These are phyloP conservation scores for Exophiala spinifera DNA, from an alignment of 2,329 filamentous ascomycete species.

Conservation along the genomic window DNA sequence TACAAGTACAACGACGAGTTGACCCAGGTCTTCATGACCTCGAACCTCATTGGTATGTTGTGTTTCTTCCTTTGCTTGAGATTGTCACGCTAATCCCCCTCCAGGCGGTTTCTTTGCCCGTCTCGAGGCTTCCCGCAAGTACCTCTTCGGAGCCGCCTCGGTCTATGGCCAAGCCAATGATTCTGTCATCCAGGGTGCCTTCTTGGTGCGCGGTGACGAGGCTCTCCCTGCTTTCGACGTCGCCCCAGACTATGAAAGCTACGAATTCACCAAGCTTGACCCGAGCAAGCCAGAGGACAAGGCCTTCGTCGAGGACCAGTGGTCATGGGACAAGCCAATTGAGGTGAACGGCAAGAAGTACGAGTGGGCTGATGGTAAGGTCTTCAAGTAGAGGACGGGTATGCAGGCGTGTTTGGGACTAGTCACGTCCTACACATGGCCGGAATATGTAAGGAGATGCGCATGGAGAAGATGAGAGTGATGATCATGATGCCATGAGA, in stretches of 20 bases:
- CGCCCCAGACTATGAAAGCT: slow-evolving; percentile 95
- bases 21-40: slow-evolving; percentile 96
- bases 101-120: slow-evolving; percentile 88
- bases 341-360: slow-evolving; percentile 82
- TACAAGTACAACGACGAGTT: slow-evolving; percentile 99
- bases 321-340: slow-evolving; percentile 87
- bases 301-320: slow-evolving; percentile 80
- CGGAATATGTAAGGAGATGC: not conserved
- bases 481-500: not conserved
- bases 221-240: slow-evolving; percentile 85
- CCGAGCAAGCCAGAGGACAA: slow-evolving; percentile 78
- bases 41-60: slow-evolving; percentile 79
- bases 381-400: slow-evolving; percentile 80
- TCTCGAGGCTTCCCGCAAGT: slow-evolving; percentile 97
- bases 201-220: slow-evolving; percentile 91
- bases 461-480: not conserved
- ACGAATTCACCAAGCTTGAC: slow-evolving; percentile 95
- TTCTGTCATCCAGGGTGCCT: slow-evolving; percentile 88
- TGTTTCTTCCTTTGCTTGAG: slow-evolving; percentile 20
- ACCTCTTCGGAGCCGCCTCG: slow-evolving; percentile 84
- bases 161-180: slow-evolving; percentile 88
- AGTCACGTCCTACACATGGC: not conserved
- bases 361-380: slow-evolving; percentile 86
- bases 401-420: not conserved
- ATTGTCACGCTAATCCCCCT: slow-evolving; percentile 2